Percentiles rank a stretch among this genome's conserved stretches.
These are phyloP conservation scores for Saturnispora serradocipensis DNA, from an alignment of 805 yeast species.

Conservation along the genomic window DNA sequence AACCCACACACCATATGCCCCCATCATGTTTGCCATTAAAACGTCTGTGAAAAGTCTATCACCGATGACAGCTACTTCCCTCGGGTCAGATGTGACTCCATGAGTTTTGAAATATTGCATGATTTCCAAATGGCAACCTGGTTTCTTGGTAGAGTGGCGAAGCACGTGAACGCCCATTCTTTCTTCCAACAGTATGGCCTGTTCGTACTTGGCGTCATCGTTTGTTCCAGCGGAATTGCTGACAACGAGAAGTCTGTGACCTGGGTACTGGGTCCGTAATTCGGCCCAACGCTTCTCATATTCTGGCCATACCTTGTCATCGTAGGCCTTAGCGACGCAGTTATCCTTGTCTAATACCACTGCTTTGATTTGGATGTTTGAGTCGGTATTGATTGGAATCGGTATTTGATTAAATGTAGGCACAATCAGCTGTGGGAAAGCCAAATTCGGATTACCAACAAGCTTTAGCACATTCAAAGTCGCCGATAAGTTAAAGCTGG, in stretches of 20 bases:
- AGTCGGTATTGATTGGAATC: slow-evolving; percentile 13
- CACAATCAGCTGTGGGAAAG: slow-evolving; percentile 59
- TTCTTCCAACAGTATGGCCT: slow-evolving; percentile 54
- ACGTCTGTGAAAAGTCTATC: slow-evolving; percentile 89
- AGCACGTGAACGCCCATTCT: slow-evolving; percentile 62
- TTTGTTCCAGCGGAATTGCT: slow-evolving; percentile 90
- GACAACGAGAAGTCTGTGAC: slow-evolving; percentile 59
- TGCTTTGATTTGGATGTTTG: slow-evolving; percentile 44
- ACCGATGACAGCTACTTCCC: slow-evolving; percentile 78
- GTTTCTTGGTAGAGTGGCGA: slow-evolving; percentile 68
- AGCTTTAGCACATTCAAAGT: slow-evolving; percentile 59
- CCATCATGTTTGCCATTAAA: slow-evolving; percentile 91
- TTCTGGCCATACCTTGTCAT: slow-evolving; percentile 69
- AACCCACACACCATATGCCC: slow-evolving; percentile 77
- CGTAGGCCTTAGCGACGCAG: slow-evolving; percentile 82
- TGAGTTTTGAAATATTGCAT: slow-evolving; percentile 44
- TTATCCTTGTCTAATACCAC: slow-evolving; percentile 91
- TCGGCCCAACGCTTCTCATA: slow-evolving; percentile 49
- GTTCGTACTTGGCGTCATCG: slow-evolving; percentile 51
- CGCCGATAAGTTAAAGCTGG: slow-evolving; percentile 56
- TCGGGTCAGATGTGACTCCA: slow-evolving; percentile 38
- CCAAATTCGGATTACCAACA: slow-evolving; percentile 52
- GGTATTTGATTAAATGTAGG: slow-evolving; percentile 35
- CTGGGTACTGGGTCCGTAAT: slow-evolving; percentile 51
- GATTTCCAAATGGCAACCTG: slow-evolving; percentile 70